Base-by-base conservation (phyloP, 345 rosid species). In the Atalantia buxifolia region DNA sequence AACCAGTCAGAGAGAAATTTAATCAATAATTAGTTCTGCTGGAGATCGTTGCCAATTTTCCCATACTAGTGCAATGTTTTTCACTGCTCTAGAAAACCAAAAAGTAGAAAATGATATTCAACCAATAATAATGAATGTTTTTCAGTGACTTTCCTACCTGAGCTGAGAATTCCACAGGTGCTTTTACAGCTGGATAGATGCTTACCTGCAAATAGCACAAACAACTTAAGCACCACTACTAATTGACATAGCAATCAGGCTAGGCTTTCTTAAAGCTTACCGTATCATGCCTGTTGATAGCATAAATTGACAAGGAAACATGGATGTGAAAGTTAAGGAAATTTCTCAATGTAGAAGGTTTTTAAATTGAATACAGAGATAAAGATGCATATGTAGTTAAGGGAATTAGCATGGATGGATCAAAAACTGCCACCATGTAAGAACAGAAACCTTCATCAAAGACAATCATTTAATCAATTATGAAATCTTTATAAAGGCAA, bases 161-260 rank as follows among this genome's bases (percentile, higher is more conserved):
- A 84, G 88, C 79, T 56, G 97, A 89, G 75, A 81, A 83, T 76
- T 94, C 98, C 45, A 88, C 97, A 1, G 94, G 93, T 18, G 99
- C 97, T 89, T 86, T 96, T 62, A 91, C 91, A 60, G 94, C 81
- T 38, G 97, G 97, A 83, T 96, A 94, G 79, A 96, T 91, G 87
- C 89, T 90, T 75, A 94, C 91, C 98, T 92, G 84, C 69, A 36
- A 36, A 60, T 5, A 14, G 25, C 1, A 69, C 24, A 77, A 77
- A 28, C 40, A 75, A 45, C 19, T 48, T 40, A 24, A 48, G 14
- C 24, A 30, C 31, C 62, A 45, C 31, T n/a, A 30, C 30, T 16
- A 64, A 42, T 45, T 53, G 66, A 45, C 66, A 63, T 45, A 18
- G 38, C 45, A 69, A 25, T 18, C 31, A 19, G 25, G 9, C 63